A percentile compares a stretch with the other conserved stretches of the same genome.
Evolutionary conservation across 202 grass and related monocot species (phyloP).

Genomic region (Digitaria exilis): DNA sequence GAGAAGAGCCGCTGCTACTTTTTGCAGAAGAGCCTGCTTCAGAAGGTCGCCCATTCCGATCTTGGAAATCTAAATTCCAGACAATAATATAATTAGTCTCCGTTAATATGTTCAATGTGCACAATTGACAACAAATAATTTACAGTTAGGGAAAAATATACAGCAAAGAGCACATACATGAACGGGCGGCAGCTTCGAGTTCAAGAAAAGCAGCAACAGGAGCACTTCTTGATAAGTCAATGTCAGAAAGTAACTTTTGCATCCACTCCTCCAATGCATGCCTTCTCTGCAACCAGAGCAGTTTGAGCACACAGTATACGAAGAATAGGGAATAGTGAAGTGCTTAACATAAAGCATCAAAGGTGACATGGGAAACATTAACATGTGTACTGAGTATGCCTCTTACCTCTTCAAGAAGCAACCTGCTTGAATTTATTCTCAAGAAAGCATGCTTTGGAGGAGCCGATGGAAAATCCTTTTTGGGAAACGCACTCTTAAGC

Average conservation of each 20-base stretch:
- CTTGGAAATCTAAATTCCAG: constrained; percentile 69
- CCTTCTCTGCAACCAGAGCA: constrained; percentile 80
- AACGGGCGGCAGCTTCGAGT: constrained; percentile 88
- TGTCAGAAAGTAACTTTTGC: constrained; percentile 93
- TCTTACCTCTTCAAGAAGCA: constrained; percentile 95
- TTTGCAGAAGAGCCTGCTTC: constrained; percentile 62
- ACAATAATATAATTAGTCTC: constrained; percentile 33
- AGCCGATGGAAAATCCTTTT: constrained; percentile 64
- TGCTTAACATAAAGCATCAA: not conserved
- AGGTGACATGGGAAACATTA: not conserved
- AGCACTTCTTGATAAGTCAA: constrained; percentile 97
- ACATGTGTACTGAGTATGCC: not conserved
- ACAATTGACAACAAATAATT: not conserved
- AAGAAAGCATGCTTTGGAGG: constrained; percentile 89
- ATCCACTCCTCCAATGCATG: constrained; percentile 90
- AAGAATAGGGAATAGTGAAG: constrained; percentile 37
- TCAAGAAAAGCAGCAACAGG: constrained; percentile 92
- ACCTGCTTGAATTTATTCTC: constrained; percentile 90
- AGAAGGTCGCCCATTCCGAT: constrained; percentile 56
- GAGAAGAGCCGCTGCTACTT: constrained; percentile 36
- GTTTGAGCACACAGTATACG: constrained; percentile 55
- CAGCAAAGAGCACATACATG: constrained; percentile 59
- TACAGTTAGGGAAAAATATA: constrained; percentile 26
- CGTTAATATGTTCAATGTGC: not conserved
- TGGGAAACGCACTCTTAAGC: constrained; percentile 84